Evolutionary conservation across 2,329 filamentous ascomycete genomes (phyloP), one percentile per base, ranked within the genome.

Genomic region (Lecanosticta acicola): DNA sequence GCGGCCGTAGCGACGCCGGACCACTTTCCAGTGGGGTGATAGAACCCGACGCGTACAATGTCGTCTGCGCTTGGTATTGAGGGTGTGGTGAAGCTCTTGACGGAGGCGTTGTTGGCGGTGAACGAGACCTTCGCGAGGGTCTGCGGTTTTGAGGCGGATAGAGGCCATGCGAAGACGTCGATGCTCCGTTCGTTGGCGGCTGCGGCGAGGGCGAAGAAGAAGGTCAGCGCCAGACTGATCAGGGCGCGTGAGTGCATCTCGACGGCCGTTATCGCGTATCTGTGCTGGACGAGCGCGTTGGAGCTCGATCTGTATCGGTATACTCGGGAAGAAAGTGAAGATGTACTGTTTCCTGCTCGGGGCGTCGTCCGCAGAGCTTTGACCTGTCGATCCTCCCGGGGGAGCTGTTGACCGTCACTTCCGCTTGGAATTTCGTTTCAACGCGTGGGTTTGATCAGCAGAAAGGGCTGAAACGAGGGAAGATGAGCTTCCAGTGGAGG

Each of bases 1-100:
- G 68, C 68, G 4, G 70, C 65, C 4, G 71, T 71, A 14, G 71
- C 65, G n/a, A 74, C 65, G 47, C 70, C 71, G 34, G 66, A 65
- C 69, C 70, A 74, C 3, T 54, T 43, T 26, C 56, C 57, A 32
- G 65, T 60, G 3, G 60, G 52, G 43, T 71, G 67, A 43, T 65
- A 62, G 41, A 74, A 67, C 33, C 71, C 71, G 24, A 75, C 54
- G 33, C 71, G 66, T 7, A 74, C 59, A 32, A 71, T 64, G 26
- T 69, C 65, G 8, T 69, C 64, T 18, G 61, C 53, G n/a, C 60
- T 48, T 10, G 53, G 37, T 24, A 60, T 41, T 21, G 64, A 60
- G 2, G 47, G 66, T 41, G 61, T 49, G 41, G 66, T 66, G 59
- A 68, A 71, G 48, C 49, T 56, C 32, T 69, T 53, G 46, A 70